Conservation (phyloP, 768 basidiomycete species). For the Russula sp. region DNA sequence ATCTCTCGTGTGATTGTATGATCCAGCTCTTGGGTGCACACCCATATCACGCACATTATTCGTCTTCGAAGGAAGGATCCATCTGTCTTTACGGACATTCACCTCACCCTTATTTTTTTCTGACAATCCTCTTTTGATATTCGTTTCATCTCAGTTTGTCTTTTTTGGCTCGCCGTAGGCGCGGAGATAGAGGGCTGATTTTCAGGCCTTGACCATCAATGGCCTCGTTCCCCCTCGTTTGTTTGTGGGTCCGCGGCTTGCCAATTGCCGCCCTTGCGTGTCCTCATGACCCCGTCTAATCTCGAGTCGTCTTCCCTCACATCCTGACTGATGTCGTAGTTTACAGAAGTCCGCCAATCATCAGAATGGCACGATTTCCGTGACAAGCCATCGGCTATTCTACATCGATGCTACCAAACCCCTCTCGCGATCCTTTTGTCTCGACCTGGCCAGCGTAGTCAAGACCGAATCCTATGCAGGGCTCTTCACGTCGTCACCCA, state of each 20-base stretch:
- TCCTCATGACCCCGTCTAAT: not conserved
- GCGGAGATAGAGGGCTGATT: not conserved
- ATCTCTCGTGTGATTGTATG: not conserved
- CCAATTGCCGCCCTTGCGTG: not conserved
- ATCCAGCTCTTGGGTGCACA: not conserved
- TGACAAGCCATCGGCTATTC: conserved; percentile 81
- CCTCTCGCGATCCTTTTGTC: conserved; percentile 50
- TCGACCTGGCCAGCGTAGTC: conserved; percentile 56
- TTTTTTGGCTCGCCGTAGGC: not conserved
- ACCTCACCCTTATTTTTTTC: no score
- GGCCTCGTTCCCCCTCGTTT: not conserved
- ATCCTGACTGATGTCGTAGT: conserved; percentile 39
- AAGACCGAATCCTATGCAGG: conserved; percentile 88
- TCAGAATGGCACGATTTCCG: conserved; percentile 62
- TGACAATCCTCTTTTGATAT: no score
- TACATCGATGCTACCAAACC: conserved; percentile 56
- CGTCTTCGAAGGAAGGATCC: no score
- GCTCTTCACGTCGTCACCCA: conserved; percentile 82
- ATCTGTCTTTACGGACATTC: no score
- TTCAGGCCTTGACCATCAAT: no score
- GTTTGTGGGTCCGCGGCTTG: not conserved
- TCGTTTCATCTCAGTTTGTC: not conserved
- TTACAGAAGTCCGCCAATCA: conserved; percentile 75
- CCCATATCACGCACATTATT: not conserved
- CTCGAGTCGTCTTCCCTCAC: not conserved